A percentile compares a stretch with the other conserved stretches of the same genome.
phyloP scores from a whole-genome alignment of 306 rosid genomes.

The Quercus berberidifolia region DNA sequence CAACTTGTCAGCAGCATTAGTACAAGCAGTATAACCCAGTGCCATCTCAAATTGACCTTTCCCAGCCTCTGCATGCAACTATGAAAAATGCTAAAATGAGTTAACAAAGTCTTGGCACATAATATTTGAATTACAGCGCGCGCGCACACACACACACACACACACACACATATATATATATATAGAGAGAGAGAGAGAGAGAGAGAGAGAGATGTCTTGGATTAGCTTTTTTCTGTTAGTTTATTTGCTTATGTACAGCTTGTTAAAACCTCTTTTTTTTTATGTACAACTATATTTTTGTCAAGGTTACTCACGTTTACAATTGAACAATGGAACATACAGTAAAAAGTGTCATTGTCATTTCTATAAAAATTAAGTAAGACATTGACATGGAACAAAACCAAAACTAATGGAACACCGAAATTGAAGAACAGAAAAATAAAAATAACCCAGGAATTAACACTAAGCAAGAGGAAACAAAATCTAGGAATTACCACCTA shows the following conservation, averaged over 20 bases:
- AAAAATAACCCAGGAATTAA: no score
- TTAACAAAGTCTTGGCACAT: constrained; percentile 5
- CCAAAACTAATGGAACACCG: no score
- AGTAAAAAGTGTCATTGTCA: background rate
- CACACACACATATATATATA: background rate
- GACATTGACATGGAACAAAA: background rate
- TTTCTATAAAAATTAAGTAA: background rate
- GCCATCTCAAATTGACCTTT: constrained; percentile 86
- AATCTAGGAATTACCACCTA: no score
- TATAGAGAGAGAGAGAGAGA: no score
- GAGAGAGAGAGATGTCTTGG: background rate
- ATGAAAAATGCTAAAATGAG: constrained; percentile 5
- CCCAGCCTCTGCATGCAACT: constrained; percentile 88
- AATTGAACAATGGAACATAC: background rate
- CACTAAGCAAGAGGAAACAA: no score
- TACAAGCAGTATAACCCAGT: constrained; percentile 53
- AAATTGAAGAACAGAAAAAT: no score
- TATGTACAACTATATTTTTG: no score
- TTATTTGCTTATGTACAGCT: no score
- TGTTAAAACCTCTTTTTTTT: no score
- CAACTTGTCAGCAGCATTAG: constrained; percentile 70
- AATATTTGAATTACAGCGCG: background rate
- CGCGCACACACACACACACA: no score
- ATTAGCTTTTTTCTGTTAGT: no score
- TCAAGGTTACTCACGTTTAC: background rate